These are phyloP conservation scores for Knufia petricola DNA, from an alignment of 2,329 filamentous ascomycete species.

Conservation along the genomic window DNA sequence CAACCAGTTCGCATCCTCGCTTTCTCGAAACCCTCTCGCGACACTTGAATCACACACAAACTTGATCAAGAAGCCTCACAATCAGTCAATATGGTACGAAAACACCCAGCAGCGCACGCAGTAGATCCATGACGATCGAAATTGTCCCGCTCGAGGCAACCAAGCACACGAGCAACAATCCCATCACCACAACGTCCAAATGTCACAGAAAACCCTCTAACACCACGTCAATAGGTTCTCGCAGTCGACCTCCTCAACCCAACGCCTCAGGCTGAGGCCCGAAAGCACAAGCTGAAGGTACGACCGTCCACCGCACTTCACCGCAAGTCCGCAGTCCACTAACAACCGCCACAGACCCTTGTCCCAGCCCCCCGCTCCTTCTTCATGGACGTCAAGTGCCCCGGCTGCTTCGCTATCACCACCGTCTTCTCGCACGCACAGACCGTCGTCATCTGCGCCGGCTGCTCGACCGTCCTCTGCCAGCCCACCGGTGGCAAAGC, in stretches of 20 bases:
- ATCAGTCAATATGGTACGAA: slow-evolving; percentile 62
- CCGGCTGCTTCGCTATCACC: slow-evolving; percentile 99
- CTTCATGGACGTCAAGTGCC: slow-evolving; percentile 99
- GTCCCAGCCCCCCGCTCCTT: slow-evolving; percentile 95
- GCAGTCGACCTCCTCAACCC: slow-evolving; percentile 99
- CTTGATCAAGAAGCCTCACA: slow-evolving; percentile 27
- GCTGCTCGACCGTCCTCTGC: slow-evolving; percentile 98
- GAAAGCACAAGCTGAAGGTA: slow-evolving; percentile 99
- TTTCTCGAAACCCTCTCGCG: neutral
- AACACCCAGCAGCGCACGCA: slow-evolving; percentile 4
- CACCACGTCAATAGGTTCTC: slow-evolving; percentile 66
- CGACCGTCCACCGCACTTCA: slow-evolving; percentile 24
- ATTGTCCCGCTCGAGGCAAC: slow-evolving; percentile 12
- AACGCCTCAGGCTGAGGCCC: slow-evolving; percentile 90
- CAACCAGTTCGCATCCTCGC: neutral
- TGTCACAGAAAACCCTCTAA: slow-evolving; percentile 11
- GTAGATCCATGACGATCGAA: slow-evolving; percentile 15
- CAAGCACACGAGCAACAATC: slow-evolving; percentile 22
- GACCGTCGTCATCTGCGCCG: slow-evolving; percentile 99
- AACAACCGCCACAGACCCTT: slow-evolving; percentile 54
- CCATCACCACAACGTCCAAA: slow-evolving; percentile 14
- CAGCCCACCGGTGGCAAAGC: slow-evolving; percentile 99
- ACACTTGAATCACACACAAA: neutral
- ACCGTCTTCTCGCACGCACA: slow-evolving; percentile 99
- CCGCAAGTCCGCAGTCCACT: slow-evolving; percentile 21